Evolutionary conservation across 1,284 basidiomycete species (phyloP).

Genomic region (Moesziomyces parantarcticus): DNA sequence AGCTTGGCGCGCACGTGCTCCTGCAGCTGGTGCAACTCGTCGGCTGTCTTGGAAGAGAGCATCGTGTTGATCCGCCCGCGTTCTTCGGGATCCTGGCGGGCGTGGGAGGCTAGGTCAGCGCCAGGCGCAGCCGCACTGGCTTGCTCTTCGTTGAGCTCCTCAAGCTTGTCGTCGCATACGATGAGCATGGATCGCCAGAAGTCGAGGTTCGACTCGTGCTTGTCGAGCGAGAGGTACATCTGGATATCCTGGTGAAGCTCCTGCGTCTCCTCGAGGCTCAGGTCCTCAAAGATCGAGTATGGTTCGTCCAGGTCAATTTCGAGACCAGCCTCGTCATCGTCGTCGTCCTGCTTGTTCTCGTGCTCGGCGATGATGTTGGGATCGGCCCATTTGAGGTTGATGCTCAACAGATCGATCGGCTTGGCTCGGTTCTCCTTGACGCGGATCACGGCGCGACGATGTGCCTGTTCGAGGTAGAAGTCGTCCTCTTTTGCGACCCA

Average conservation of each 20-base stretch:
- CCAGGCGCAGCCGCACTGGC: constrained; percentile 6
- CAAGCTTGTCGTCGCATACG: constrained; percentile 91
- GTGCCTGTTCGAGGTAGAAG: constrained; percentile 94
- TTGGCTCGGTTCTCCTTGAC: constrained; percentile 90
- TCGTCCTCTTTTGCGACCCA: constrained; percentile 98
- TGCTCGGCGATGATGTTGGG: constrained; percentile 90
- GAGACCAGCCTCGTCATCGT: constrained; percentile 84
- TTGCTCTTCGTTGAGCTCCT: constrained; percentile 71
- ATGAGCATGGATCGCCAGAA: constrained; percentile 99
- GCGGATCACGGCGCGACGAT: constrained; percentile 88
- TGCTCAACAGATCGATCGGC: constrained; percentile 65
- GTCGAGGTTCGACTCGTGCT: constrained; percentile 84
- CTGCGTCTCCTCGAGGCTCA: constrained; percentile 86
- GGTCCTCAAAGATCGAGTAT: constrained; percentile 94
- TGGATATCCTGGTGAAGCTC: constrained; percentile 95
- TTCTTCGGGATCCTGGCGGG: constrained; percentile 65
- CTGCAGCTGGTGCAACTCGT: constrained; percentile 85
- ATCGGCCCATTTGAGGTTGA: constrained; percentile 65
- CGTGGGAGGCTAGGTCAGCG: constrained; percentile 69
- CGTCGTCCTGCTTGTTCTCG: constrained; percentile 78
- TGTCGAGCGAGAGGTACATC: constrained; percentile 87
- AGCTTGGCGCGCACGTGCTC: constrained; percentile 87
- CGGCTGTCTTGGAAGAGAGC: constrained; percentile 66
- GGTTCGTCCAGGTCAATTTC: constrained; percentile 99
- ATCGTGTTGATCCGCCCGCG: constrained; percentile 59